A percentile compares a stretch with the other conserved stretches of the same genome.
Evolutionary conservation across 768 basidiomycete species (phyloP).

Genomic region (Rhizopogon rudus): DNA sequence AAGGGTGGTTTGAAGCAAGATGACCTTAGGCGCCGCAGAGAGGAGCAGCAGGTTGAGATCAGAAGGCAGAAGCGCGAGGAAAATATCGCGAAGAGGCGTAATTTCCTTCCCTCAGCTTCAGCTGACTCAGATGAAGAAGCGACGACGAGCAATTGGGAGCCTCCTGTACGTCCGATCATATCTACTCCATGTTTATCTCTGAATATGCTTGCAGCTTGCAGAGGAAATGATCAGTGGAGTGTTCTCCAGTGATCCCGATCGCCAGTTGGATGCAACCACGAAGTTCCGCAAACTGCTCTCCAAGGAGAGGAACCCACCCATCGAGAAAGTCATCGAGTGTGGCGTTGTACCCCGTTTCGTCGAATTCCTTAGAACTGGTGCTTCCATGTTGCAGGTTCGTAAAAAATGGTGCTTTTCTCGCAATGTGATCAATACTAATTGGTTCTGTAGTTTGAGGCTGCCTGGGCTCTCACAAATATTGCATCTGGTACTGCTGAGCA

Average conservation of each 20-base stretch:
- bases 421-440: slow-evolving; percentile 7
- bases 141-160: slow-evolving; percentile 64
- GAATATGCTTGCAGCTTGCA: slow-evolving; percentile 48
- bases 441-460: slow-evolving; percentile 78
- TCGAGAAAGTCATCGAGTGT: slow-evolving; percentile 96
- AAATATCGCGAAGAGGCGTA: slow-evolving; percentile 95
- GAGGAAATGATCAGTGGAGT: slow-evolving; percentile 93
- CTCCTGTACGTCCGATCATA: slow-evolving; percentile 46
- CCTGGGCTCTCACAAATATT: slow-evolving; percentile 97
- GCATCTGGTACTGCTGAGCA: slow-evolving; percentile 98
- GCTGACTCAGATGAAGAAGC: slow-evolving; percentile 93
- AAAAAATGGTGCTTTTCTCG: slow-evolving; percentile 3
- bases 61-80: slow-evolving; percentile 97
- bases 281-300: slow-evolving; percentile 98
- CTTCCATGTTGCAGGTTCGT: slow-evolving; percentile 80
- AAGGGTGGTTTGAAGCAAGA: slow-evolving; percentile 87
- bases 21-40: slow-evolving; percentile 92
- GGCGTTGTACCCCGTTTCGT: slow-evolving; percentile 97
- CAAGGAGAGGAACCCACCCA: slow-evolving; percentile 99
- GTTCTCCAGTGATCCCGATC: slow-evolving; percentile 87
- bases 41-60: slow-evolving; percentile 99
- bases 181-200: slow-evolving; percentile 8
- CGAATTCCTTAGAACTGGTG: slow-evolving; percentile 78
- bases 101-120: slow-evolving; percentile 72
- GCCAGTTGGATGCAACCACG: slow-evolving; percentile 94